phyloP scores from a whole-genome alignment of 1,139 yeast species.

The Lodderomyces margitis region DNA sequence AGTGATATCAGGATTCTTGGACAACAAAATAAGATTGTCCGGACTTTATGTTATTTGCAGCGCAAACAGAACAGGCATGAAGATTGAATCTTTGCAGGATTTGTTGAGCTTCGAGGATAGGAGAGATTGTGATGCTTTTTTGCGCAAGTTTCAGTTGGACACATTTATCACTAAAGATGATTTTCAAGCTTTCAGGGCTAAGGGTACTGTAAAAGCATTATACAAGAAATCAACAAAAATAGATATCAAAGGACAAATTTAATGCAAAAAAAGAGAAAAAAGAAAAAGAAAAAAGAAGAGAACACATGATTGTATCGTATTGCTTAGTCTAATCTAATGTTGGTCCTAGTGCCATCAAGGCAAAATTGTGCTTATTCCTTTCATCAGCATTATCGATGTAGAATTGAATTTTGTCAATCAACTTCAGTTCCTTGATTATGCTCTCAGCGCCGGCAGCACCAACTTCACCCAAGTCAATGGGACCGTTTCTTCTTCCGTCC shows the following conservation, averaged over 20 bases:
- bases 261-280: conserved; percentile 10
- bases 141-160: conserved; percentile 1
- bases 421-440: conserved; percentile 51
- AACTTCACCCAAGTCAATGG: conserved; percentile 57
- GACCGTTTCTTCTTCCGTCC: conserved; percentile 86
- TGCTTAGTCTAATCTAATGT: conserved; percentile 31
- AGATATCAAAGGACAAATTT: conserved; percentile 92
- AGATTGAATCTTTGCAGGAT: conserved; percentile 41
- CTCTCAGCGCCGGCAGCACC: conserved; percentile 17
- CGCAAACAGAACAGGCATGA: conserved; percentile 54
- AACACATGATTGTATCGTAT: not conserved
- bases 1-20: conserved; percentile 41
- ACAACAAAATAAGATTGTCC: conserved; percentile 55
- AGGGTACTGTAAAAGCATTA: not conserved
- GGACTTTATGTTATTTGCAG: conserved; percentile 59
- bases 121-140: conserved; percentile 14
- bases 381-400: conserved; percentile 66
- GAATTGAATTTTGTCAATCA: conserved; percentile 57
- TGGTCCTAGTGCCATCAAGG: conserved; percentile 68
- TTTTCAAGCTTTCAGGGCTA: conserved; percentile 4
- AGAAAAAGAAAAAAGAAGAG: not conserved
- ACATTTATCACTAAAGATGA: not conserved
- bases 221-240: conserved; percentile 38
- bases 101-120: conserved; percentile 46
- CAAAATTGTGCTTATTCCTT: conserved; percentile 57